Base-by-base conservation (phyloP, 2,329 filamentous ascomycete species). In the Exophiala sideris region DNA sequence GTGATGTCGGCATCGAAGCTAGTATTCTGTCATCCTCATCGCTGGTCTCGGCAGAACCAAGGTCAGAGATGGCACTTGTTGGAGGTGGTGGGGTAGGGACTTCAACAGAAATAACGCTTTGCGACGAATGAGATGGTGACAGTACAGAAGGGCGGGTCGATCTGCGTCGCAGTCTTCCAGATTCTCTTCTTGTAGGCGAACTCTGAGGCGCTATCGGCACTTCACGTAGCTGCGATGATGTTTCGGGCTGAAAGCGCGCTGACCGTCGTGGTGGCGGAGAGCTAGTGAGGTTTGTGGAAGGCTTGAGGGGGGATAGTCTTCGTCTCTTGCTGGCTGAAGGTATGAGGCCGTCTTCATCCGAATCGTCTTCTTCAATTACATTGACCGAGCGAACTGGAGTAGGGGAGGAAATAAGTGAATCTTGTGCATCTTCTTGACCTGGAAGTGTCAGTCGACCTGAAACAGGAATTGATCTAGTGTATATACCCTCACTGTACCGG, bases 11-110 rank as follows among this genome's bases (percentile, higher is more conserved):
- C 38, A 46, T 58, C 3, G 62, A 55, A 8, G 45, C 46, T 38
- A 65, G 56, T 11, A 57, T 45, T 21, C 47, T 39, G 34, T 68
- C 66, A 12, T 67, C 66, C 12, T 62, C 67, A 45, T 65, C 67
- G 33, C 66, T 71, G 21, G 63, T 62, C 50, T 66, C 66, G 29
- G 65, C 42, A 16, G 63, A 64, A 7, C 60, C 65, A 16, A 66
- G 44, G 21, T 56, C 54, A 7, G 59, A 61, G 12, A 10, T 35
- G 5, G 41, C n/a, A 6, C 46, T 39, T 29, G 14, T 9, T n/a
- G 40, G 32, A 14, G 11, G 32, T 12, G 29, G 11, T 18, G 38
- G 29, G 9, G 46, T 47, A 10, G 36, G 10, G 10, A 44, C 32
- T n/a, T 53, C 24, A 18, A 41, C 34, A 7, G 41, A 40, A 20